phyloP scores from a whole-genome alignment of 768 basidiomycete species.

The Mycena haematopus region DNA sequence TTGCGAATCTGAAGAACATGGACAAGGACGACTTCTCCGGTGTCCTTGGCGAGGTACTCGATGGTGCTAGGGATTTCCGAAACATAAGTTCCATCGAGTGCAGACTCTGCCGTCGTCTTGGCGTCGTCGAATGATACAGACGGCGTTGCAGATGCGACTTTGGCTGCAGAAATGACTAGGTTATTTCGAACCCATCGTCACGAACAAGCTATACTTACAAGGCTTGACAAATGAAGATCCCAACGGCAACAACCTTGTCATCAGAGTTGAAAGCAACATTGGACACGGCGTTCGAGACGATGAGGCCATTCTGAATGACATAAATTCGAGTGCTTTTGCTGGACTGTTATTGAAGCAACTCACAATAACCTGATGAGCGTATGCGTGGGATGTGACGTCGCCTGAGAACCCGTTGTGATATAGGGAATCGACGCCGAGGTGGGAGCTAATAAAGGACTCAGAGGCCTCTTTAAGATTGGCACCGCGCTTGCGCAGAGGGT shows the following conservation, averaged over 20 bases:
- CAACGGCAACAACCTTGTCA: conserved; percentile 31
- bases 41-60: conserved; percentile 42
- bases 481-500: conserved; percentile 31
- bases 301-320: conserved; percentile 33
- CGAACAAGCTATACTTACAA: conserved; percentile 28
- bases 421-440: conserved; percentile 35
- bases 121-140: conserved; percentile 39
- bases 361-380: conserved; percentile 39
- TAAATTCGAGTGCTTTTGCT: neutral
- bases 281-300: conserved; percentile 38
- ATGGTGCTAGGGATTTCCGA: conserved; percentile 38
- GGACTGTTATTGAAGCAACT: conserved; percentile 25
- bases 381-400: conserved; percentile 35
- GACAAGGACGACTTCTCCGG: conserved; percentile 38
- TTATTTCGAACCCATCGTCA: neutral
- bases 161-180: neutral
- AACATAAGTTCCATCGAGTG: conserved; percentile 36
- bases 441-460: conserved; percentile 37
- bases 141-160: conserved; percentile 33
- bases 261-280: conserved; percentile 32
- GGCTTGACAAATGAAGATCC: conserved; percentile 31
- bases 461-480: conserved; percentile 38
- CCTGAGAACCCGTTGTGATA: conserved; percentile 33
- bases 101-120: conserved; percentile 39
- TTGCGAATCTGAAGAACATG: conserved; percentile 36